Evolutionary conservation across 306 rosid genomes (phyloP).

Genomic region (Adenanthera pavonina): DNA sequence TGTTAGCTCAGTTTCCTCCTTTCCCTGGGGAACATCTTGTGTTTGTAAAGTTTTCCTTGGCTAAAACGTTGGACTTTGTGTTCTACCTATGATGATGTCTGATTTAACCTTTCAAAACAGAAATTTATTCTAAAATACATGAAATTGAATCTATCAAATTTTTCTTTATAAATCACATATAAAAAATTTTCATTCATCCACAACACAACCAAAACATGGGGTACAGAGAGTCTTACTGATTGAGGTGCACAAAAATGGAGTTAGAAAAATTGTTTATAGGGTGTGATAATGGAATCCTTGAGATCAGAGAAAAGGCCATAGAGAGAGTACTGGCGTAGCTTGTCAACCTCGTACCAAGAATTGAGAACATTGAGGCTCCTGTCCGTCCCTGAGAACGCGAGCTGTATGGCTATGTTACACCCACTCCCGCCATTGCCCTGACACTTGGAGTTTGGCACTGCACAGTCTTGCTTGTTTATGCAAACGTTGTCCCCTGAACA

Average conservation of each 20-base stretch:
- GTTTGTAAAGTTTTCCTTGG: neutral
- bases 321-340: constrained; percentile 22
- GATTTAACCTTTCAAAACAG: neutral
- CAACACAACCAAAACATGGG: neutral
- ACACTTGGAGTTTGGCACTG: constrained; percentile 17
- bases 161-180: neutral
- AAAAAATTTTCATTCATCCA: neutral
- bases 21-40: neutral
- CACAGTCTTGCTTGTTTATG: constrained; percentile 24
- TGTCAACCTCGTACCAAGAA: constrained; percentile 19
- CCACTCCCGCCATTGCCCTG: neutral
- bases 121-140: neutral
- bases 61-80: neutral
- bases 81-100: neutral
- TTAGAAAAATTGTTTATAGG: neutral
- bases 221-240: neutral
- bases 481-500: neutral
- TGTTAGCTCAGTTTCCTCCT: neutral
- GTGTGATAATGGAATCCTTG: neutral
- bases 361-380: neutral
- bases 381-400: constrained; percentile 22
- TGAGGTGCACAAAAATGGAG: neutral
- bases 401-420: constrained; percentile 17
- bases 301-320: constrained; percentile 22
- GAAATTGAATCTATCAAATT: neutral